phyloP scores from a whole-genome alignment of 225 moss, liverwort and hornwort genomes.

The Pleurozium schreberi region DNA sequence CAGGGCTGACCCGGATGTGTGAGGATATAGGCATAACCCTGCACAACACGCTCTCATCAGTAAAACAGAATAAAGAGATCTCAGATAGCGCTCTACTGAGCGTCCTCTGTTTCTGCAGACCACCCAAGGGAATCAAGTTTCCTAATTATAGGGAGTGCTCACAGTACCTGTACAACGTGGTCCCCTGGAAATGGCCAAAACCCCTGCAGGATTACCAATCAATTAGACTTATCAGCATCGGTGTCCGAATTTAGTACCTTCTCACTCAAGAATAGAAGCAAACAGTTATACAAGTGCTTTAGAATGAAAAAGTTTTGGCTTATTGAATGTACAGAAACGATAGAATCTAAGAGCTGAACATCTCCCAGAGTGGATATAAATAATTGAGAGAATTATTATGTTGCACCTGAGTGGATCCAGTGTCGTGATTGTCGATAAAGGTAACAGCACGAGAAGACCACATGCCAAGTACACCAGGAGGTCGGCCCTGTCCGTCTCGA shows the following conservation, averaged over 20 bases:
- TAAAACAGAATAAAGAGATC: neutral
- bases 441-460: slow-evolving; percentile 88
- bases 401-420: slow-evolving; percentile 86
- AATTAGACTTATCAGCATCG: neutral
- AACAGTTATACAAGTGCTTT: neutral
- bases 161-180: slow-evolving; percentile 57
- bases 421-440: slow-evolving; percentile 95
- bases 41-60: neutral
- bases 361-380: neutral
- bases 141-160: neutral
- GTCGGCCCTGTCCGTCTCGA: slow-evolving; percentile 60
- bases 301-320: neutral
- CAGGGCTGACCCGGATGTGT: slow-evolving; percentile 93
- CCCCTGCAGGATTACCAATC: slow-evolving; percentile 29
- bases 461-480: slow-evolving; percentile 83
- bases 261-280: neutral
- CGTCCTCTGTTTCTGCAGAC: neutral
- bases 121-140: neutral
- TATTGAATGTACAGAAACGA: neutral
- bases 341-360: neutral
- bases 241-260: neutral
- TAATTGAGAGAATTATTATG: neutral
- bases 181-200: slow-evolving; percentile 89
- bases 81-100: neutral
- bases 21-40: slow-evolving; percentile 96